Percentiles rank a stretch among this genome's conserved stretches.
Evolutionary conservation across 768 basidiomycete genomes (phyloP).

Genomic region (Panaeolus cyanescens): DNA sequence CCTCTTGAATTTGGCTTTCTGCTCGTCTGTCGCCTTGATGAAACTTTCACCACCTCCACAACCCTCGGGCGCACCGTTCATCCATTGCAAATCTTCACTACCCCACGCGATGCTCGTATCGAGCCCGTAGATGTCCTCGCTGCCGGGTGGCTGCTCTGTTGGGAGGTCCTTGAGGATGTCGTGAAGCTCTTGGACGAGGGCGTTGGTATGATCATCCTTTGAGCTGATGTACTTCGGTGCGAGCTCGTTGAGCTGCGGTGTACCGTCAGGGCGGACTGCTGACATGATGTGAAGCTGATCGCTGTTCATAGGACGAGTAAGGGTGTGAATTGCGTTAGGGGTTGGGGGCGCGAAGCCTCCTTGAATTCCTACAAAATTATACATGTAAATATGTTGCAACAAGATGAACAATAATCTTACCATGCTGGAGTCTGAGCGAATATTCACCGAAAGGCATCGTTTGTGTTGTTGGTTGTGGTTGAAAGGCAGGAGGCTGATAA

Average conservation of each 20-base stretch:
- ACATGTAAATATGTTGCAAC: background rate
- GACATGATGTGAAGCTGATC: conserved; percentile 44
- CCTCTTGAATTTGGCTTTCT: conserved; percentile 65
- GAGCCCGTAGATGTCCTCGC: conserved; percentile 73
- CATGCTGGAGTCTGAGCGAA: conserved; percentile 62
- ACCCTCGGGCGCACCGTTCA: conserved; percentile 62
- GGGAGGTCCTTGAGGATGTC: conserved; percentile 61
- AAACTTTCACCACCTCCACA: conserved; percentile 53
- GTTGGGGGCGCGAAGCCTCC: conserved; percentile 78
- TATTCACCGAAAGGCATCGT: conserved; percentile 54
- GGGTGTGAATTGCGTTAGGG: conserved; percentile 52
- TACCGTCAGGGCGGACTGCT: conserved; percentile 50
- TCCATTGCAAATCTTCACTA: conserved; percentile 60
- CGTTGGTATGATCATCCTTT: conserved; percentile 30
- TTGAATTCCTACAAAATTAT: conserved; percentile 54
- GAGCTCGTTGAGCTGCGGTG: conserved; percentile 39
- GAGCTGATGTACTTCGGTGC: conserved; percentile 42
- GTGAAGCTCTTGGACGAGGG: conserved; percentile 60
- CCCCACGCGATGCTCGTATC: conserved; percentile 66
- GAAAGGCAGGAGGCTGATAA: conserved; percentile 11
- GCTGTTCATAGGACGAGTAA: conserved; percentile 42
- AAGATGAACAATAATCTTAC: conserved; percentile 29
- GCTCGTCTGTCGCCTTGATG: conserved; percentile 54
- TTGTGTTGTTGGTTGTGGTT: conserved; percentile 7
- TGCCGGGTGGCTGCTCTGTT: conserved; percentile 54